Conservation (phyloP, 179 eudicot species). For the Silene noctiflora region DNA sequence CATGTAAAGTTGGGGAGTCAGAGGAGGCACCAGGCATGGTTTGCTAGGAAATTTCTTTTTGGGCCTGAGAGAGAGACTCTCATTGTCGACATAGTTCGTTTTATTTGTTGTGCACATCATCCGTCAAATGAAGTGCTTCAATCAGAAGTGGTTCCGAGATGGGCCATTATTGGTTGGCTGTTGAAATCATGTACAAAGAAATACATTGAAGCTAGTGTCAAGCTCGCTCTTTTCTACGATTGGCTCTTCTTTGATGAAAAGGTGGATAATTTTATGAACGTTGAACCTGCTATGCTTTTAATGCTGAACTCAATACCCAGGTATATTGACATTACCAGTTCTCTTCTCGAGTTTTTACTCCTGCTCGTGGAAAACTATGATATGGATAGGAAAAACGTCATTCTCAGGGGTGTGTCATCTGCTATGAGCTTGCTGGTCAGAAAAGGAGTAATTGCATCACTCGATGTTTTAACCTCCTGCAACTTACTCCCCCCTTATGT, state of each 20-base stretch:
- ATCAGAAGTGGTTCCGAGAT: conserved; percentile 70
- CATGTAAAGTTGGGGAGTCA: conserved; percentile 70
- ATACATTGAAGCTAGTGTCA: conserved; percentile 57
- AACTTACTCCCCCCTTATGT: conserved; percentile 51
- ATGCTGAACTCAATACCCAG: conserved; percentile 69
- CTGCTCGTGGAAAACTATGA: conserved; percentile 70
- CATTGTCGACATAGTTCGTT: conserved; percentile 69
- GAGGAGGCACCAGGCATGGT: conserved; percentile 75
- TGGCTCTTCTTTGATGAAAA: conserved; percentile 88
- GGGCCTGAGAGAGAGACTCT: conserved; percentile 56
- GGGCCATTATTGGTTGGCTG: conserved; percentile 95
- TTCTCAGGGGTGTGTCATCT: conserved; percentile 46
- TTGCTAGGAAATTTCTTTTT: conserved; percentile 59
- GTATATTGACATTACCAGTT: conserved; percentile 61
- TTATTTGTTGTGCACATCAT: conserved; percentile 74
- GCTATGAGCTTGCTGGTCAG: conserved; percentile 47
- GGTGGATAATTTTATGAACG: conserved; percentile 64
- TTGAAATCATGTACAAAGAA: conserved; percentile 51
- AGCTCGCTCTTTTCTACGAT: conserved; percentile 77
- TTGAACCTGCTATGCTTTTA: conserved; percentile 80
- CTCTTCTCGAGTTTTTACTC: conserved; percentile 66
- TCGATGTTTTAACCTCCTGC: conserved; percentile 54
- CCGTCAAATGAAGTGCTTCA: conserved; percentile 68
- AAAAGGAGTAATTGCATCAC: conserved; percentile 60
- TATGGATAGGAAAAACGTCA: conserved; percentile 47